Percentiles rank a stretch among this genome's conserved stretches.
phyloP scores from a whole-genome alignment of 192 early-diverging fungal genomes.

The Coemansia sp. region DNA sequence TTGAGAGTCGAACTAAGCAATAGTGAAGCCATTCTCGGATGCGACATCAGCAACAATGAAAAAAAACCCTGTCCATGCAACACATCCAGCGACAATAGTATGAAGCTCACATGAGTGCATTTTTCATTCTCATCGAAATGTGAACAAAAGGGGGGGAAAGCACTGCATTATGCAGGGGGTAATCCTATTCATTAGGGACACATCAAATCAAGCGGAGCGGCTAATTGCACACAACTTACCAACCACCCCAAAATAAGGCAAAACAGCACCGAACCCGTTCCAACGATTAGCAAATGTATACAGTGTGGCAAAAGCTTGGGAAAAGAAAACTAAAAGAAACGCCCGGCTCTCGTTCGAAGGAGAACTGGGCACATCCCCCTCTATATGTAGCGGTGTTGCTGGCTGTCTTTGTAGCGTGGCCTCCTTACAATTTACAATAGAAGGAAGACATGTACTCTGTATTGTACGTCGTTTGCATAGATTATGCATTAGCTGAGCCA shows the following conservation, averaged over 20 bases:
- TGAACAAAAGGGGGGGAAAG: background rate
- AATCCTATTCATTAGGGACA: background rate
- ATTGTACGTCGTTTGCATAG: background rate
- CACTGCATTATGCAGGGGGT: background rate
- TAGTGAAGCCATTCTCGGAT: no score
- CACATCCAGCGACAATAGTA: background rate
- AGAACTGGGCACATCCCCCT: background rate
- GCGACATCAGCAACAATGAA: background rate
- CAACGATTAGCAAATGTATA: background rate
- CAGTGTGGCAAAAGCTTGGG: no score
- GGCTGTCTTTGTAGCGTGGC: background rate
- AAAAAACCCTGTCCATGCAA: background rate
- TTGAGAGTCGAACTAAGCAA: background rate
- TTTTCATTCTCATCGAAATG: background rate
- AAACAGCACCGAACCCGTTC: background rate
- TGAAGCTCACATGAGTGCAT: background rate
- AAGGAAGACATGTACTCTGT: background rate
- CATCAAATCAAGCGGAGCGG: slow-evolving; percentile 1
- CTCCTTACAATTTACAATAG: background rate
- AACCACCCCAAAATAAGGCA: no score
- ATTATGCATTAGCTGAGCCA: slow-evolving; percentile 1
- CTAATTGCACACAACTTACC: background rate
- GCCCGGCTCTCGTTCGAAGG: no score
- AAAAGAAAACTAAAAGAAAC: background rate
- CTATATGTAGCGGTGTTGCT: background rate